Evolutionary conservation across 2,329 filamentous ascomycete genomes (phyloP).

Genomic region (Drechmeria coniospora): DNA sequence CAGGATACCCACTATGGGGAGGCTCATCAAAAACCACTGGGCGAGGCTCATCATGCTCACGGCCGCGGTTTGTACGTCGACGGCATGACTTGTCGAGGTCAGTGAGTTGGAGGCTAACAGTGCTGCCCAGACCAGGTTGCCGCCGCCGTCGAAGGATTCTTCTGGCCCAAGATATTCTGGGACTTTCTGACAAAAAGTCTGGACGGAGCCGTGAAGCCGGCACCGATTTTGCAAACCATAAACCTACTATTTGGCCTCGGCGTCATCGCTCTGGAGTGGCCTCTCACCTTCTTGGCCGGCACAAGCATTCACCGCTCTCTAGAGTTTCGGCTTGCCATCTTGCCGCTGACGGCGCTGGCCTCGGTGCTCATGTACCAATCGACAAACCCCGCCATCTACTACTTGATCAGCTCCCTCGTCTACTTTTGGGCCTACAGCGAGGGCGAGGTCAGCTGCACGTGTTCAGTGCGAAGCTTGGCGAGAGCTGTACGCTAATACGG

Average conservation of each 20-base stretch:
- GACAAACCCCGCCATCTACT: slow-evolving; percentile 86
- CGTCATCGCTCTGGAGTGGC: slow-evolving; percentile 83
- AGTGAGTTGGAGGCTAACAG: slow-evolving; percentile 10
- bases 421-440: slow-evolving; percentile 98
- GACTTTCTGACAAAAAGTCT: slow-evolving; percentile 89
- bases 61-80: slow-evolving; percentile 54
- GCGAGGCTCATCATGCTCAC: slow-evolving; percentile 85
- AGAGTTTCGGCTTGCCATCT: slow-evolving; percentile 66
- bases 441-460: slow-evolving; percentile 64
- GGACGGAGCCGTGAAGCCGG: slow-evolving; percentile 68
- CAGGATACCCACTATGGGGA: slow-evolving; percentile 54
- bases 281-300: slow-evolving; percentile 61
- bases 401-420: slow-evolving; percentile 66
- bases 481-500: slow-evolving; percentile 3
- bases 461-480: too few relatives aligned
- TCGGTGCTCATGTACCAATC: slow-evolving; percentile 77
- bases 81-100: not conserved
- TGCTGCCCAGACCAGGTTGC: slow-evolving; percentile 60
- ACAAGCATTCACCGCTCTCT: slow-evolving; percentile 71
- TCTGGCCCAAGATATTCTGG: slow-evolving; percentile 99
- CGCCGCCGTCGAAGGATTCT: slow-evolving; percentile 73
- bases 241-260: slow-evolving; percentile 71
- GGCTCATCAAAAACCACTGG: slow-evolving; percentile 99
- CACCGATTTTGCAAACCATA: slow-evolving; percentile 80
- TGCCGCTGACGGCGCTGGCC: slow-evolving; percentile 63